phyloP scores from a whole-genome alignment of 169 alveolate genomes.

The Plasmodium berghei region DNA sequence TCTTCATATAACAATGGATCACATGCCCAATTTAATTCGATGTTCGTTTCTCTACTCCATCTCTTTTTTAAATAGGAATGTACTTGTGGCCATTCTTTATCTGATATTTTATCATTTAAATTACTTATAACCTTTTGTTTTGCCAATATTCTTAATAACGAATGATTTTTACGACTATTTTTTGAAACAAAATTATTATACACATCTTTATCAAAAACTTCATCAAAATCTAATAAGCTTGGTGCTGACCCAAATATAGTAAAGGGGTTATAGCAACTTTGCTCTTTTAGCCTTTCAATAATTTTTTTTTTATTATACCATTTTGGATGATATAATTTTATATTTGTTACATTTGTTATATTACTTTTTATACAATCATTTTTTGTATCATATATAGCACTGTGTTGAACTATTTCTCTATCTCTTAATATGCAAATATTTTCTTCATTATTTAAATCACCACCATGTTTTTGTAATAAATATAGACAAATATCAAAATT shows the following conservation, averaged over 20 bases:
- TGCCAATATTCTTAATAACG: slow-evolving; percentile 74
- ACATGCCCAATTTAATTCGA: slow-evolving; percentile 82
- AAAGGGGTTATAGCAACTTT: slow-evolving; percentile 88
- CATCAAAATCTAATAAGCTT: slow-evolving; percentile 83
- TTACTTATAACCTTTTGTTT: slow-evolving; percentile 62
- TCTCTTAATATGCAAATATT: slow-evolving; percentile 78
- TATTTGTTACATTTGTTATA: slow-evolving; percentile 77
- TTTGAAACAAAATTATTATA: slow-evolving; percentile 78
- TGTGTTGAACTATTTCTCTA: slow-evolving; percentile 77
- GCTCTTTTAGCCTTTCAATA: slow-evolving; percentile 79
- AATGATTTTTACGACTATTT: slow-evolving; percentile 77
- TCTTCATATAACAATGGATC: slow-evolving; percentile 81
- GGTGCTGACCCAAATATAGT: slow-evolving; percentile 89
- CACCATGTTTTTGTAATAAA: slow-evolving; percentile 78
- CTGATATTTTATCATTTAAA: slow-evolving; percentile 68
- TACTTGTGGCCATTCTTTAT: slow-evolving; percentile 80
- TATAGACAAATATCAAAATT: slow-evolving; percentile 77
- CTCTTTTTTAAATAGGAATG: slow-evolving; percentile 72
- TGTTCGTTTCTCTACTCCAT: slow-evolving; percentile 78
- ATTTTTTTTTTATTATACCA: slow-evolving; percentile 83
- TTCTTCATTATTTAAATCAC: slow-evolving; percentile 79
- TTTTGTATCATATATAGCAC: slow-evolving; percentile 75
- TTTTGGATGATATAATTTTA: slow-evolving; percentile 78
- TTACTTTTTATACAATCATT: slow-evolving; percentile 66
- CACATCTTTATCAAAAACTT: slow-evolving; percentile 83